These are phyloP conservation scores for Erysimum cheiri DNA, from an alignment of 441 rosid genomes.

Conservation along the genomic window DNA sequence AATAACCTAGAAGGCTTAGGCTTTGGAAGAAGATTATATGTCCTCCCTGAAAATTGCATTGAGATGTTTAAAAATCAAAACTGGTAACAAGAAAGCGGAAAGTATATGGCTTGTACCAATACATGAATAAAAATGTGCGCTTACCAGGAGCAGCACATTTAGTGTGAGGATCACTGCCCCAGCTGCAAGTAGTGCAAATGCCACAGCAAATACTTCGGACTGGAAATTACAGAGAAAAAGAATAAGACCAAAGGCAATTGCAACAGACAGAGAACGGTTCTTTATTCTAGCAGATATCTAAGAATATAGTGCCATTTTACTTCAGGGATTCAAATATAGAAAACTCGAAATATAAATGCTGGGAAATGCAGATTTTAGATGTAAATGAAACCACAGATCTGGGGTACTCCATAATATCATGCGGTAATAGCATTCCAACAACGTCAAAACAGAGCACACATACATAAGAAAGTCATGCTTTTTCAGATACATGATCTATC, in stretches of 20 bases:
- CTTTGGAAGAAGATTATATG: conserved; percentile 95
- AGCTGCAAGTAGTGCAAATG: conserved; percentile 92
- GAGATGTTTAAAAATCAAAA: conserved; percentile 15
- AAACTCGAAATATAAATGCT: neutral
- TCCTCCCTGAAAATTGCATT: conserved; percentile 68
- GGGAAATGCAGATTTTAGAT: neutral
- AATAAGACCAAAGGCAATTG: conserved; percentile 10
- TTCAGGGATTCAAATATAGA: neutral
- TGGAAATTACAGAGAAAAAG: conserved; percentile 39
- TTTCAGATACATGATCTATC: neutral
- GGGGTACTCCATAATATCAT: neutral
- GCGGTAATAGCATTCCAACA: neutral
- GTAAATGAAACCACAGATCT: neutral
- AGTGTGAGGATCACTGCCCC: conserved; percentile 94
- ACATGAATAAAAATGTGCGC: conserved; percentile 9
- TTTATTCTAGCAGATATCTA: neutral
- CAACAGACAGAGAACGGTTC: neutral
- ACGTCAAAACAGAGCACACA: neutral
- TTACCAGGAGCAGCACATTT: conserved; percentile 92
- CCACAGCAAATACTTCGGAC: conserved; percentile 98
- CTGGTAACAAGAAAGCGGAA: neutral
- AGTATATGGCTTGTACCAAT: neutral
- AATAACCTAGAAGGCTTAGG: conserved; percentile 86
- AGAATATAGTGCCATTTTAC: neutral
- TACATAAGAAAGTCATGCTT: neutral